phyloP scores from a whole-genome alignment of 2,329 filamentous ascomycete genomes.

The Fusarium caatingaense region DNA sequence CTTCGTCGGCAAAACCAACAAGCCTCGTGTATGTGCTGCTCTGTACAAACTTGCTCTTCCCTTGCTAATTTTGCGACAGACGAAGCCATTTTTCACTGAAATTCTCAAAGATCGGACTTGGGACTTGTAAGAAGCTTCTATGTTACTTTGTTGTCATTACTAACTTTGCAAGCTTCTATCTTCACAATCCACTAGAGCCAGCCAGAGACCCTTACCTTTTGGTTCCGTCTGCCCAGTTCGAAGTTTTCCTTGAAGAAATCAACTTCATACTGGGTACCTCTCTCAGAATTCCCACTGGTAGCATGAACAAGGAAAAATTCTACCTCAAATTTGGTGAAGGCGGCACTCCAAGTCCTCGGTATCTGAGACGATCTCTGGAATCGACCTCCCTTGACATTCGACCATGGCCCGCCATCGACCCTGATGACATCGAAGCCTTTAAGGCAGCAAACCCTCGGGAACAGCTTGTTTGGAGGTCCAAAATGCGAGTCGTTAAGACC shows the following conservation, averaged over 20 bases:
- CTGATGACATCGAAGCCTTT: conserved; percentile 50
- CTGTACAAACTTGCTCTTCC: background rate
- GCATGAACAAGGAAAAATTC: conserved; percentile 64
- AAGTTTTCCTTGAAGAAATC: conserved; percentile 71
- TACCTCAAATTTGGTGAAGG: conserved; percentile 70
- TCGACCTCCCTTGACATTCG: conserved; percentile 51
- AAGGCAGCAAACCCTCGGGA: conserved; percentile 34
- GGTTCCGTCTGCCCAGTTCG: conserved; percentile 74
- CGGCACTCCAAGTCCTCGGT: conserved; percentile 73
- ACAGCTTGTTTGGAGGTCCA: conserved; percentile 35
- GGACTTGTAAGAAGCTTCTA: conserved; percentile 73
- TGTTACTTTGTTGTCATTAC: background rate
- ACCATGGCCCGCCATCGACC: conserved; percentile 51
- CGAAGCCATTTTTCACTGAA: conserved; percentile 64
- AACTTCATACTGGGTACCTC: conserved; percentile 66
- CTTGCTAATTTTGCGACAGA: conserved; percentile 49
- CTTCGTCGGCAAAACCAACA: conserved; percentile 67
- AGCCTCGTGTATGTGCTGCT: conserved; percentile 56
- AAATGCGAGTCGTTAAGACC: conserved; percentile 40
- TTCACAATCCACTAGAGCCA: conserved; percentile 64
- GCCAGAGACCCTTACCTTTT: conserved; percentile 69
- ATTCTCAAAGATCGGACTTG: conserved; percentile 72
- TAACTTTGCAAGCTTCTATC: conserved; percentile 68
- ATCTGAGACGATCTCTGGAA: conserved; percentile 68
- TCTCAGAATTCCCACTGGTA: conserved; percentile 68